Evolutionary conservation across 441 rosid species (phyloP).

Genomic region (Isatis lusitanica): DNA sequence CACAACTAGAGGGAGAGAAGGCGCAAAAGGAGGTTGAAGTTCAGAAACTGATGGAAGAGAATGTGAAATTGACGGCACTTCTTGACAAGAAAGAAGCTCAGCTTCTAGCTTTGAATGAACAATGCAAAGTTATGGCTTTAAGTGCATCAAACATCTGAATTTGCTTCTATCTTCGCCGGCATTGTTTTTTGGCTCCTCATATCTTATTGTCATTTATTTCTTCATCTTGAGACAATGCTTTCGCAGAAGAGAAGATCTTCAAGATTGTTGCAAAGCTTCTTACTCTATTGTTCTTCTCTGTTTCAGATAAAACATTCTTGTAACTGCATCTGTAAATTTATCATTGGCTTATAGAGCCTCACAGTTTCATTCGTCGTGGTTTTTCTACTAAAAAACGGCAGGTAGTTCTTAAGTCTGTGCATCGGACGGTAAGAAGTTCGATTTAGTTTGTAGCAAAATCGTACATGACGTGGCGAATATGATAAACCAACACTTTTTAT

Average conservation of each 20-base stretch:
- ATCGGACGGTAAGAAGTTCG: background rate
- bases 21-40: conserved; percentile 86
- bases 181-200: conserved; percentile 17
- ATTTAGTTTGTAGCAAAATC: background rate
- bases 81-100: conserved; percentile 96
- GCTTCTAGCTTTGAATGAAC: conserved; percentile 90
- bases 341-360: background rate
- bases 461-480: conserved; percentile 6
- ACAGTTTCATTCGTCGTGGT: background rate
- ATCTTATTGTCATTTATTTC: background rate
- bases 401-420: background rate
- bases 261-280: conserved; percentile 4
- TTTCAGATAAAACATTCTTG: conserved; percentile 14
- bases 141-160: conserved; percentile 56
- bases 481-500: background rate
- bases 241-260: background rate
- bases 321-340: background rate
- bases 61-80: conserved; percentile 74
- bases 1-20: conserved; percentile 88
- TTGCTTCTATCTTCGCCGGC: background rate
- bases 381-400: background rate
- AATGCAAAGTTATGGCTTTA: conserved; percentile 94
- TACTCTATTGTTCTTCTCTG: conserved; percentile 11
- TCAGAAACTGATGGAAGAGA: conserved; percentile 88
- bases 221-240: conserved; percentile 17